Base-by-base conservation (phyloP, 768 basidiomycete species). In the Lanmaoa rubissima region DNA sequence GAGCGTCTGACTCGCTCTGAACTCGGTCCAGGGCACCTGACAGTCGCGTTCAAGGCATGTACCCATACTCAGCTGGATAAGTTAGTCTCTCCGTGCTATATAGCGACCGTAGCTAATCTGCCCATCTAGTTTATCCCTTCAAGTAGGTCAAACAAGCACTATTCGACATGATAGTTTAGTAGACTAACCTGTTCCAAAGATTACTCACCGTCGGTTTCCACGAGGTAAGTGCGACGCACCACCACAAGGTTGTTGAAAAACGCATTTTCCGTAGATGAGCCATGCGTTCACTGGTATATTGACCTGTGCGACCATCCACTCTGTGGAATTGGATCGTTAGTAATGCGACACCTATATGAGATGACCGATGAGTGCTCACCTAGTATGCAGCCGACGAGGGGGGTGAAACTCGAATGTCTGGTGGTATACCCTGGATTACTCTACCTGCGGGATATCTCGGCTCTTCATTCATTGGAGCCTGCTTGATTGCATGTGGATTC, bases 191-290 rank as follows among this genome's bases (percentile, higher is more conserved):
- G 21, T 60, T 50, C 32, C 28, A 61, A 90, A 69, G 91, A 65
- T 70, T 93, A 51, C 79, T 93, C 49, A 92, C 92, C 1, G 92
- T 94, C 46, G 92, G 92, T 47, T 92, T 94, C 68, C 92, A 94
- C 72, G 92, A 94, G 77, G 90, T 88, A 62, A 57, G 62, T 32
- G 12, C 17, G n/a, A 19, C 16, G 32, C 70, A 62, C 26, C 14
- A 50, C 43, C 41, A 39, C 43, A 50, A 41, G 41, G 36, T 44
- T 38, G 26, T 17, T 19, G 7, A 8, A 39, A 36, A 35, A 59
- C 53, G 16, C 50, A 31, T 50, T 53, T 55, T 48, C 48, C 47
- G 7, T 43, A 92, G 90, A 90, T 93, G 88, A 90, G 88, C 79
- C 92, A 94, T 70, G 92, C 92, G 6, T 62, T 93, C 53, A 75